These are phyloP conservation scores for Discostella stelligeroides DNA, from an alignment of 108 stramenopile genomes.

Conservation along the genomic window DNA sequence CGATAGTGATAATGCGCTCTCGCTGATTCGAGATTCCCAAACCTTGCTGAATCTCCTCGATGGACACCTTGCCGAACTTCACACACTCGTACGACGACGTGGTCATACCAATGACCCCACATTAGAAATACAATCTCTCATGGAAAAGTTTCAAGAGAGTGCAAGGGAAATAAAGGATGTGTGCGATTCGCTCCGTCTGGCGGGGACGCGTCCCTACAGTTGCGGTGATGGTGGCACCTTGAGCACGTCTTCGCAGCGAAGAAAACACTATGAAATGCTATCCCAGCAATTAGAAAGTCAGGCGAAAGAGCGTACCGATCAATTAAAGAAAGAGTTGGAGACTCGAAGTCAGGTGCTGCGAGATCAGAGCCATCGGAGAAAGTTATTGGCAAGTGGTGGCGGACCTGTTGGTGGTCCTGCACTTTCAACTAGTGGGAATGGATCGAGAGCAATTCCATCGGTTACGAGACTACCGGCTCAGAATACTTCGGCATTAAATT, in stretches of 20 bases:
- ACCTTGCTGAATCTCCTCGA: constrained; percentile 66
- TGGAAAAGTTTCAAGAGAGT: constrained; percentile 65
- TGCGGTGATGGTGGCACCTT: neutral
- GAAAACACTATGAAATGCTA: constrained; percentile 70
- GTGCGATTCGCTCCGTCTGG: constrained; percentile 26
- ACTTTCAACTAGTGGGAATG: neutral
- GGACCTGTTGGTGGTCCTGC: constrained; percentile 6
- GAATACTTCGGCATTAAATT: constrained; percentile 2
- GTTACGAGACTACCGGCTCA: constrained; percentile 16
- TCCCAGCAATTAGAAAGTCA: constrained; percentile 63
- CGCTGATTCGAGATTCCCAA: constrained; percentile 62
- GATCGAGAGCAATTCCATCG: constrained; percentile 5
- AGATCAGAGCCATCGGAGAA: constrained; percentile 79
- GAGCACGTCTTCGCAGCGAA: constrained; percentile 44
- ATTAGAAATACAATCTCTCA: constrained; percentile 55
- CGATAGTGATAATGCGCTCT: constrained; percentile 12
- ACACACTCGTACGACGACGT: constrained; percentile 67
- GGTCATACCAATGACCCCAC: constrained; percentile 91
- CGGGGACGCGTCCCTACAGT: constrained; percentile 26
- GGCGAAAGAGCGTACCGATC: constrained; percentile 56
- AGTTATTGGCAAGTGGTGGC: constrained; percentile 50
- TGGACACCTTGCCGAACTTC: constrained; percentile 55
- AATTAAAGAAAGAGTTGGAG: constrained; percentile 68
- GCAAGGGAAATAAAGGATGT: constrained; percentile 66
- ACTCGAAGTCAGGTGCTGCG: constrained; percentile 66